These are phyloP conservation scores for Boletus pseudopeckii DNA, from an alignment of 768 basidiomycete genomes.

Conservation along the genomic window DNA sequence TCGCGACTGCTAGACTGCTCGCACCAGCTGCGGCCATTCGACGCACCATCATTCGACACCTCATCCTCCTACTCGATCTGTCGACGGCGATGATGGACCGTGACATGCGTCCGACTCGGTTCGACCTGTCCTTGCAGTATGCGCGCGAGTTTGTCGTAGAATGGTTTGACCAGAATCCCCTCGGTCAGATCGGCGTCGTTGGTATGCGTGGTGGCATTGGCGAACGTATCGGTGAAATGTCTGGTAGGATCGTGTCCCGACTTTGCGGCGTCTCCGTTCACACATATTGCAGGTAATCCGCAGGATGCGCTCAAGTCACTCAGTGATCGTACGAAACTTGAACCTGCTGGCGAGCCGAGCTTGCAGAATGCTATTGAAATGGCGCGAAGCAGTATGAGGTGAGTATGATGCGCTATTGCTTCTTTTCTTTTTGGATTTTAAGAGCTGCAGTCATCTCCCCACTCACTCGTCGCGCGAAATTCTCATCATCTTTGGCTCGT, in stretches of 20 bases:
- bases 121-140: constrained; percentile 87
- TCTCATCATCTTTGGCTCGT: constrained; percentile 87
- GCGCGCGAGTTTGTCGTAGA: constrained; percentile 88
- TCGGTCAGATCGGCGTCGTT: constrained; percentile 94
- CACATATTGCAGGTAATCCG: constrained; percentile 68
- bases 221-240: constrained; percentile 88
- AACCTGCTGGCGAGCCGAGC: constrained; percentile 90
- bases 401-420: constrained; percentile 3
- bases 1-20: constrained; percentile 52
- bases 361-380: constrained; percentile 98
- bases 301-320: constrained; percentile 91
- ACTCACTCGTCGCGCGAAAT: constrained; percentile 96
- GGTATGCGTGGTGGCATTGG: constrained; percentile 90
- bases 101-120: constrained; percentile 93
- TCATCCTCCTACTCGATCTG: constrained; percentile 88
- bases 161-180: constrained; percentile 99
- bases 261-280: neutral
- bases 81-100: constrained; percentile 92
- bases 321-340: constrained; percentile 81
- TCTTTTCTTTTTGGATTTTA: constrained; percentile 2
- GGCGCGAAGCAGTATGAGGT: constrained; percentile 94
- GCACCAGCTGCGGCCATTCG: constrained; percentile 86
- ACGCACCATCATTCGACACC: constrained; percentile 93
- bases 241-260: constrained; percentile 52
- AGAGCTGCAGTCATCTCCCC: constrained; percentile 77